Base-by-base conservation (phyloP, 2,329 filamentous ascomycete genomes). In the Aureobasidium subglaciale region DNA sequence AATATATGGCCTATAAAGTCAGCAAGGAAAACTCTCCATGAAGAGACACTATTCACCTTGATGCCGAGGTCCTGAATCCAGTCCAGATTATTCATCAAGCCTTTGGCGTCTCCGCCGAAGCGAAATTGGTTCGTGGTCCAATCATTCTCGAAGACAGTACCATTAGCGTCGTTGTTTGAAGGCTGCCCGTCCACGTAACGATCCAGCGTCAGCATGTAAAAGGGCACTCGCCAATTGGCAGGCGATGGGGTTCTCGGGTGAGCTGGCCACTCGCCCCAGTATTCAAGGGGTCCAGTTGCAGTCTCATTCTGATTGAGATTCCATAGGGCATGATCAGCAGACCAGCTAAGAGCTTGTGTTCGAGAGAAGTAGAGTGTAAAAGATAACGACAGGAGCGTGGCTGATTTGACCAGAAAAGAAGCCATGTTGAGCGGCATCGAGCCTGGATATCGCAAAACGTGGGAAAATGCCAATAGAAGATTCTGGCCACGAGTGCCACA, bases 101-200 rank as follows among this genome's bases (percentile, higher is more conserved):
- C 82, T 58, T 72, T 70, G 6, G 82, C 69, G 65, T 85, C 82
- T 57, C 83, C 82, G 42, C 78, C 34, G 84, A 78, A 16, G 82
- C 83, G 76, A 84, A 80, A 57, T 82, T 83, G 58, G 81, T 77
- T 56, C 77, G 80, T 79, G 60, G 75, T 75, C 52, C 77, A 65
- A 63, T 85, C 82, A 65, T 82, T 79, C 63, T 86, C 82, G 64
- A 78, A 85, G 4, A 73, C 60, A 1, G 81, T 84, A 3, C 73
- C 76, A 64, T 86, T 85, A 30, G 76, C 66, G 63, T 85, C 82
- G 63, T 86, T 82, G 64, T 86, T 86, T 2, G 72, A 73, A 7
- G 83, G 82, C 61, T 85, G 78, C 16, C 83, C 83, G 62, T 86
- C 85, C 38, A 83, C 81, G 62, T 79, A 86, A 59, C 81, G 73